Base-by-base conservation (phyloP, 1,284 basidiomycete genomes). In the Trichosporon sp. region DNA sequence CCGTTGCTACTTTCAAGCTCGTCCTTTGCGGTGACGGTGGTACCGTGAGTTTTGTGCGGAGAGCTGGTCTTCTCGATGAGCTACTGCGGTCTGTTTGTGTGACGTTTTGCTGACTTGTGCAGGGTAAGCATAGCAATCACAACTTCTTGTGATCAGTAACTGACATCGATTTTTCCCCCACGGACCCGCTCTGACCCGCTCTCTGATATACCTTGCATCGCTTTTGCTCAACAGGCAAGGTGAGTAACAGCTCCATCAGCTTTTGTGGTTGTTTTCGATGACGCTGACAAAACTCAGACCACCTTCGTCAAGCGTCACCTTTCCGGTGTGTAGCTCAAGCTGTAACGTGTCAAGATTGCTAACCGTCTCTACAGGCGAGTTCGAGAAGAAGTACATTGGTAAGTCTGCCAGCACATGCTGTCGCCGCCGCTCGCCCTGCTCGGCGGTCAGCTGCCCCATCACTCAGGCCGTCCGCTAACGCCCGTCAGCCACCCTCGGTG, bases 321-420 rank as follows among this genome's bases (percentile, higher is more conserved):
- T 90, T 98, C 96, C 77, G 95, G 93, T 83, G 78, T 74, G 31
- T 59, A 59, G 38, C 6, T 5, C 48, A n/a, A 31, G n/a, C 65
- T 66, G 26, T 32, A 46, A 11, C n/a, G 38, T 31, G 19, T 14
- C 40, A 35, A 14, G 48, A n/a, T 38, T 40, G 66, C 73, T 74
- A 68, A 74, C 71, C 21, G 8, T 63, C 14, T 35, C 14, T 16
- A 1, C 73, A 83, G 86, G 86, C 84, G 97, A 99, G 90, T 99
- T 99, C 85, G 97, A 99, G 88, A 99, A 99, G 90, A 99, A 99
- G 87, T 99, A 98, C 88, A 98, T 99, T 77, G 96, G 94, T 96
- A 84, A 75, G 87, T 77, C 14, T 8, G 8, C 51, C 21, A 12
- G 26, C 26, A 10, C 65, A 16, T 56, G 31, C 38, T 26, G 61